Conservation (phyloP, 1,284 basidiomycete species). For the Heterobasidion irregulare region DNA sequence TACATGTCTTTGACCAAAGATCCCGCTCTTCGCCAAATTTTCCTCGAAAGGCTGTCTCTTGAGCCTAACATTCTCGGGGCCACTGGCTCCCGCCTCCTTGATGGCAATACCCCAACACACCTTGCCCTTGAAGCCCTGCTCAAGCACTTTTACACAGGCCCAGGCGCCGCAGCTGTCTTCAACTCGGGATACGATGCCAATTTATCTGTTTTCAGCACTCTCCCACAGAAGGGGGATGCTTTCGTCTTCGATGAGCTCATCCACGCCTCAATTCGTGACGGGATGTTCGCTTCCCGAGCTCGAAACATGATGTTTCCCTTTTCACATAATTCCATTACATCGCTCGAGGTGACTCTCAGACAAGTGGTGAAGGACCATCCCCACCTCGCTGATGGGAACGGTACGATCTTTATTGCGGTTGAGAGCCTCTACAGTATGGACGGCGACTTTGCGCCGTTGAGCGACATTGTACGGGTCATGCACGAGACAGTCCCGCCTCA, state of each 20-base stretch:
- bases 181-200: conserved; percentile 1
- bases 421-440: conserved; percentile 3
- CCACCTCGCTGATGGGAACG: not conserved
- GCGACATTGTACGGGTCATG: not conserved
- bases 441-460: not conserved
- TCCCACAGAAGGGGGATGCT: not conserved
- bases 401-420: not conserved
- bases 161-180: not conserved
- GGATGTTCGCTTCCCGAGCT: not conserved
- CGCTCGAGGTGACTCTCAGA: not conserved
- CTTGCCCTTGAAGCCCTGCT: not conserved
- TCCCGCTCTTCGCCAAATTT: not conserved
- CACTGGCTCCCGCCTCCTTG: not conserved
- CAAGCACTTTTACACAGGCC: not conserved
- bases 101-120: not conserved
- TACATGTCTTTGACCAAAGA: conserved; percentile 1
- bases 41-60: not conserved
- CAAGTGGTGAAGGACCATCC: not conserved
- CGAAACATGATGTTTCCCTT: not conserved
- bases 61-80: not conserved
- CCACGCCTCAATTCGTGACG: conserved; percentile 2
- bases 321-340: not conserved
- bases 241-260: not conserved
- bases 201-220: not conserved
- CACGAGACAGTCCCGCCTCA: not conserved